Conservation (phyloP, 805 yeast species). For the Suhomyces tanzawaensis region DNA sequence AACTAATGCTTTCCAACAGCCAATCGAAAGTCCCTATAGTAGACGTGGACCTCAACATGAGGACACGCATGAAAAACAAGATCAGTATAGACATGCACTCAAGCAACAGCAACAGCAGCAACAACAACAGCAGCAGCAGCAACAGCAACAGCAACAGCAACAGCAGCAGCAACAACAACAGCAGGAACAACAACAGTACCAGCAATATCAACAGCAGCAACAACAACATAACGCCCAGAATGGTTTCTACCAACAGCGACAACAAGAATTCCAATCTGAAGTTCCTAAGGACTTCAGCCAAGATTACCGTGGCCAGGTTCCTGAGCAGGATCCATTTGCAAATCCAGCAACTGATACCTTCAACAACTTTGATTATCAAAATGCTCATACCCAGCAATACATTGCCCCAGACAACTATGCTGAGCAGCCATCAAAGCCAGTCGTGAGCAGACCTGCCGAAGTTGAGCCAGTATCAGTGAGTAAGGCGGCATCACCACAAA, state of each 20-base stretch:
- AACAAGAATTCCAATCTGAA: constrained; percentile 16
- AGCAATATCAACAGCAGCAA: constrained; percentile 14
- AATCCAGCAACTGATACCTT: constrained; percentile 11
- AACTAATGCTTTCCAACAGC: constrained; percentile 25
- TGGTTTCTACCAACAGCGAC: constrained; percentile 13
- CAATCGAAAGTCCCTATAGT: constrained; percentile 25
- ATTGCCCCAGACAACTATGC: constrained; percentile 11
- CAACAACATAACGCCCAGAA: constrained; percentile 14
- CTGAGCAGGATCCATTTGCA: constrained; percentile 8
- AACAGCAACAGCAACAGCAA: constrained; percentile 5
- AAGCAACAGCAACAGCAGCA: constrained; percentile 9
- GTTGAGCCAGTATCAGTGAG: neutral
- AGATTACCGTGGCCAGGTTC: constrained; percentile 3
- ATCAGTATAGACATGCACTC: constrained; percentile 13
- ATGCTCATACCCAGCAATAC: constrained; percentile 17
- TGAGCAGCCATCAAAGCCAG: constrained; percentile 1
- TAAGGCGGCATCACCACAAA: constrained; percentile 19
- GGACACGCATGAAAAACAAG: constrained; percentile 7
- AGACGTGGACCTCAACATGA: constrained; percentile 21
- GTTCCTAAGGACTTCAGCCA: constrained; percentile 12
- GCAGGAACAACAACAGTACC: constrained; percentile 18
- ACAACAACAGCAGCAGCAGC: constrained; percentile 13
- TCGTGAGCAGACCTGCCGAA: neutral
- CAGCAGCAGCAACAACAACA: constrained; percentile 6
- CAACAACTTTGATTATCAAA: constrained; percentile 28